Percentiles rank a stretch among this genome's conserved stretches.
Conservation (phyloP, 805 yeast species). For the Starmerella cellae region DNA sequence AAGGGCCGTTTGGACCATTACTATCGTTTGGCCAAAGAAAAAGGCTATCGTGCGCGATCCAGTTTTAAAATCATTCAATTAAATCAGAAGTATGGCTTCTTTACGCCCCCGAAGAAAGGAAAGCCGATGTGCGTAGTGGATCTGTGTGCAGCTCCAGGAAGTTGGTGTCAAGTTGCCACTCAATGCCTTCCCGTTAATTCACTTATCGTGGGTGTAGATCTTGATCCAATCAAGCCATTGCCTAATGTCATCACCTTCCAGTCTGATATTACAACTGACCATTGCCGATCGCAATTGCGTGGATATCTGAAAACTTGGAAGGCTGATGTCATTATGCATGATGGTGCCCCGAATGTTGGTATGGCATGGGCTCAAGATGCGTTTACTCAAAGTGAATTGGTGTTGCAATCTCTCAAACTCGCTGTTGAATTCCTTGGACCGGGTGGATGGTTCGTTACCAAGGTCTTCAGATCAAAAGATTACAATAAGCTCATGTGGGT, state of each 20-base stretch:
- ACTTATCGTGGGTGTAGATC: constrained; percentile 94
- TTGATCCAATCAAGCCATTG: constrained; percentile 91
- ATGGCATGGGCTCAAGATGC: constrained; percentile 99
- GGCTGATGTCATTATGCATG: constrained; percentile 94
- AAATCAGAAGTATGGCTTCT: constrained; percentile 92
- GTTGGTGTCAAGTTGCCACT: constrained; percentile 99
- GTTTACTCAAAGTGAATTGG: constrained; percentile 90
- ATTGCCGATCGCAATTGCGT: constrained; percentile 84
- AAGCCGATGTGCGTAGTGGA: constrained; percentile 79
- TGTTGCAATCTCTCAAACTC: constrained; percentile 79
- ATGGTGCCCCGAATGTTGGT: constrained; percentile 99
- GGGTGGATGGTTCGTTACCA: constrained; percentile 93
- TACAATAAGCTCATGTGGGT: constrained; percentile 96
- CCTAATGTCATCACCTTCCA: constrained; percentile 92
- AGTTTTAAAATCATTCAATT: constrained; percentile 90
- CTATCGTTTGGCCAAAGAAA: constrained; percentile 92
- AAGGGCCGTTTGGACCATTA: constrained; percentile 98
- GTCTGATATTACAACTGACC: constrained; percentile 95
- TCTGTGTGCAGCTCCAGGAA: constrained; percentile 98
- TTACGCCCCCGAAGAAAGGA: constrained; percentile 62
- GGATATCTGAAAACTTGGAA: constrained; percentile 98
- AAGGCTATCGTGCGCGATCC: constrained; percentile 97
- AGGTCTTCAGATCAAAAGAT: constrained; percentile 96
- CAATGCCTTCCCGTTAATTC: constrained; percentile 86
- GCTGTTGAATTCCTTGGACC: constrained; percentile 86